These are phyloP conservation scores for Eutrema salsugineum DNA, from an alignment of 441 rosid species.

Conservation along the genomic window DNA sequence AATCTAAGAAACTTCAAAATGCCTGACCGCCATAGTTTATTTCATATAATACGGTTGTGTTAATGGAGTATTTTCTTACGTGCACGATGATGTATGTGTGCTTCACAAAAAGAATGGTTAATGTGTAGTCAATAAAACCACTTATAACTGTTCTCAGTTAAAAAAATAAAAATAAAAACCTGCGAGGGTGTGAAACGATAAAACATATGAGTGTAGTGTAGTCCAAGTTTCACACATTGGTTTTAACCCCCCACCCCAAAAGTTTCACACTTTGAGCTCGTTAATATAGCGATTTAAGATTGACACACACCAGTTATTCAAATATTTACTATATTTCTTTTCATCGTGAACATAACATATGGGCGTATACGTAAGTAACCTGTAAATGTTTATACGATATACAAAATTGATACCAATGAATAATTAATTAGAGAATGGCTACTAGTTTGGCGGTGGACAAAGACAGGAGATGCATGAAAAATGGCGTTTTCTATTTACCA, in stretches of 20 bases:
- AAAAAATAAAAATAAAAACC: too few relatives aligned
- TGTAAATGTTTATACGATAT: not conserved
- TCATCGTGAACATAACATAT: not conserved
- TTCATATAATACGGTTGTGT: not conserved
- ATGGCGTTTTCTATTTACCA: constrained; percentile 29
- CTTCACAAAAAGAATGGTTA: not conserved
- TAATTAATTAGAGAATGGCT: constrained; percentile 1
- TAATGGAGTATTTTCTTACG: not conserved
- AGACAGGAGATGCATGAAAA: constrained; percentile 1
- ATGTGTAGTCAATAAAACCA: not conserved
- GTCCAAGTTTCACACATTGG: constrained; percentile 13
- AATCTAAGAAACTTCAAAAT: too few relatives aligned
- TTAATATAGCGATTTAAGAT: not conserved
- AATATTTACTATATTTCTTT: not conserved
- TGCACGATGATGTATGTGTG: not conserved
- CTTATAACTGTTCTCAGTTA: too few relatives aligned
- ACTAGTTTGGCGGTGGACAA: constrained; percentile 30
- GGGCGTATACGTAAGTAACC: not conserved
- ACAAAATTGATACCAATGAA: not conserved
- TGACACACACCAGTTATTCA: not conserved
- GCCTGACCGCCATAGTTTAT: too few relatives aligned
- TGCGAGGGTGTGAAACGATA: not conserved
- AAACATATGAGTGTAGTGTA: not conserved
- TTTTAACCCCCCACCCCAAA: too few relatives aligned
- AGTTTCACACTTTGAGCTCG: not conserved